phyloP scores from a whole-genome alignment of 1,284 basidiomycete species.

The Ustilago bromivora region DNA sequence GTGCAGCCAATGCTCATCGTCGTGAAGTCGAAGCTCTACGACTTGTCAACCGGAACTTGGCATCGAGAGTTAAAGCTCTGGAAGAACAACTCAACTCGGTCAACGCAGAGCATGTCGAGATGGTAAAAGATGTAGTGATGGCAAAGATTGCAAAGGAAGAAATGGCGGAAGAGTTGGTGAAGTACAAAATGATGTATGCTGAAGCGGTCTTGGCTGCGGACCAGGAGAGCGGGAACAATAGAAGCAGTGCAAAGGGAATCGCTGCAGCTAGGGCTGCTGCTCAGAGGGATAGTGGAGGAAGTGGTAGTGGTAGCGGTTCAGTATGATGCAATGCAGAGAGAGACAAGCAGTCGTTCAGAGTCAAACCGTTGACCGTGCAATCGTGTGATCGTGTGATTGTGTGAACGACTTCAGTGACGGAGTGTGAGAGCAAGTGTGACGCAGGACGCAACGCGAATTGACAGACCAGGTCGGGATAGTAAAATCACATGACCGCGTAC shows the following conservation, averaged over 20 bases:
- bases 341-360: not conserved
- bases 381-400: too few species aligned
- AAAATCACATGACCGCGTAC: too few species aligned
- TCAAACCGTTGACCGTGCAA: not conserved
- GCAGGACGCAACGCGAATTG: too few species aligned
- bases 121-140: slow-evolving; percentile 66
- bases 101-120: slow-evolving; percentile 66
- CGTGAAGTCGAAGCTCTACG: slow-evolving; percentile 65
- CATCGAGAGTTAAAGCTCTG: slow-evolving; percentile 58
- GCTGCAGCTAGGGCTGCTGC: not conserved
- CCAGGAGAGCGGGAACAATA: slow-evolving; percentile 30
- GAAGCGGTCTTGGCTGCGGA: slow-evolving; percentile 58
- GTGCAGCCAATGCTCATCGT: slow-evolving; percentile 61
- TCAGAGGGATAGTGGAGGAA: slow-evolving; percentile 18
- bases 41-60: slow-evolving; percentile 66
- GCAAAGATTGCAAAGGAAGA: slow-evolving; percentile 68
- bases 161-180: slow-evolving; percentile 66
- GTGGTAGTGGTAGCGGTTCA: slow-evolving; percentile 13
- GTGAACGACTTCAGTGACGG: not conserved
- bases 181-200: slow-evolving; percentile 67
- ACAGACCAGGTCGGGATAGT: too few species aligned
- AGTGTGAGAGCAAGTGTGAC: not conserved
- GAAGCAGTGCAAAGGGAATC: slow-evolving; percentile 22
- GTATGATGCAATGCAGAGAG: not conserved
- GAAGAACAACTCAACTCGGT: slow-evolving; percentile 61